A percentile compares a stretch with the other conserved stretches of the same genome.
Evolutionary conservation across 2,329 filamentous ascomycete species (phyloP).

Genomic region (Aphanocladium album): DNA sequence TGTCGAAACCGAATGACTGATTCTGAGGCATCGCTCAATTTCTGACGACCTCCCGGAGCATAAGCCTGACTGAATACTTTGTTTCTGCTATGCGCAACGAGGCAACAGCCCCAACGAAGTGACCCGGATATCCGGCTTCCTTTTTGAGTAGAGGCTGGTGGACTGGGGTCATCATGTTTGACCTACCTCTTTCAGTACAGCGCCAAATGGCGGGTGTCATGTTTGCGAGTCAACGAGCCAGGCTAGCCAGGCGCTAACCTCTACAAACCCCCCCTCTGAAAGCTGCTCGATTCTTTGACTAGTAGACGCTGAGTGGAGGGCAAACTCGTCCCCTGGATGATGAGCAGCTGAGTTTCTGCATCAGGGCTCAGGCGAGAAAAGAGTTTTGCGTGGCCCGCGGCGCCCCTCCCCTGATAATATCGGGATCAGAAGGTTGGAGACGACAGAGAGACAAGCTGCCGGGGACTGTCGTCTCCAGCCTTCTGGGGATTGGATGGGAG

Average conservation of each 20-base stretch:
- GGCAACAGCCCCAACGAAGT: not conserved
- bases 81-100: not conserved
- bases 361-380: not conserved
- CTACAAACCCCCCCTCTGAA: not conserved
- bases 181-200: constrained; percentile 13
- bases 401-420: not conserved
- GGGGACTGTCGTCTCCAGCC: too few species aligned
- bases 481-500: not conserved
- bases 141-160: constrained; percentile 7
- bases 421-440: not conserved
- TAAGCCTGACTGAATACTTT: not conserved
- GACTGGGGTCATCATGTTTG: not conserved
- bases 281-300: not conserved
- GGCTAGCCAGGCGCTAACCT: constrained; percentile 4
- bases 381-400: not conserved
- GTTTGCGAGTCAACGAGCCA: constrained; percentile 4
- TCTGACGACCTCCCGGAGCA: not conserved
- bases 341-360: not conserved
- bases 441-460: too few species aligned
- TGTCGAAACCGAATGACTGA: not conserved
- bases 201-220: constrained; percentile 7
- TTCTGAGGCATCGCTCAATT: not conserved
- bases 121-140: not conserved
- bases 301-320: not conserved
- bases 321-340: not conserved